Base-by-base conservation (phyloP, 345 rosid species). In the Citropsis articulata region DNA sequence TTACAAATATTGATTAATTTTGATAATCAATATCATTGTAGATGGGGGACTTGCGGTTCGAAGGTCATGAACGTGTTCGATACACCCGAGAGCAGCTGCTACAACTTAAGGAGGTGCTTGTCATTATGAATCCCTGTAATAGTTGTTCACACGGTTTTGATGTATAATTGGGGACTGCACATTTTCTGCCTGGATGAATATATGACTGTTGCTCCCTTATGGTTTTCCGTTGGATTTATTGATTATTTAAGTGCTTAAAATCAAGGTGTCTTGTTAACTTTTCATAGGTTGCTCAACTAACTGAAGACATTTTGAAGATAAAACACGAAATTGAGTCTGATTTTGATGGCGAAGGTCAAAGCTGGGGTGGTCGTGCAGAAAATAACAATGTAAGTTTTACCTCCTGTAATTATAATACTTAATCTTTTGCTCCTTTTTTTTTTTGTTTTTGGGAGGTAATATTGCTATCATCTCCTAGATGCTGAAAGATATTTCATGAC, bases 51-150 rank as follows among this genome's bases (percentile, higher is more conserved):
- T 70, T 82, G 24, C 75, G 85, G 69, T 87, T 90, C 53, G 92
- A 92, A 74, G 89, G 88, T 70, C 92, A 50, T 69, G 98, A 92
- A 71, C 82, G 87, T 66, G 84, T 92, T 76, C 81, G 62, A 71
- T 92, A 89, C 85, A 84, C 92, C 48, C 85, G 90, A 42, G 98
- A 90, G 7, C 97, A 90, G 83, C 92, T 91, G 8, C 82, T 94
- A 67, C 89, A 86, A 74, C 87, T 92, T 25, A 86, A 69, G 80
- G 90, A 90, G 97, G 95, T 92, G 82, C 71, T 74, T 57, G 48
- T 80, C 59, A 31, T 33, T 76, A 56, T 65, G 50, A 38, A 14
- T 66, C 4, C 27, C 67, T 25, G 1, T 45, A 67, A 62, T 68
- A 28, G 25, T 38, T 31, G 5, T 66, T 45, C 50, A 1, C 31